These are phyloP conservation scores for Cystofilobasidium macerans DNA, from an alignment of 768 basidiomycete genomes.

Conservation along the genomic window DNA sequence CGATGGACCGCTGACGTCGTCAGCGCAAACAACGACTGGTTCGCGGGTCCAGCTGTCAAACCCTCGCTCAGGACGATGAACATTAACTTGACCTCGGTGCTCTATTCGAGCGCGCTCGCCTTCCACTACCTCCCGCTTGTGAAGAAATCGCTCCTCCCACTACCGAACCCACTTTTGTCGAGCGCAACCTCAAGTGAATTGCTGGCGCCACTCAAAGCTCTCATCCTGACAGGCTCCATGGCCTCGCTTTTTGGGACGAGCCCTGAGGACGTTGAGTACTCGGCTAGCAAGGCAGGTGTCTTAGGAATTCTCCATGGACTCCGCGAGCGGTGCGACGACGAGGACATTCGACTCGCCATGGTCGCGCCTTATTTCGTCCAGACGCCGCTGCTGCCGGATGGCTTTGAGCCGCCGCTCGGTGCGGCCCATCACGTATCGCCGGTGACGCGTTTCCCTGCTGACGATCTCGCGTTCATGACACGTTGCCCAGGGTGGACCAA, in stretches of 20 bases:
- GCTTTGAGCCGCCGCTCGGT: neutral
- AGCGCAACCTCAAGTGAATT: too few relatives aligned
- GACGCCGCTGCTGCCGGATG: slow-evolving; percentile 13
- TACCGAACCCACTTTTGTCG: too few relatives aligned
- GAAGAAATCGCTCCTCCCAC: too few relatives aligned
- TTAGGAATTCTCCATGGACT: slow-evolving; percentile 15
- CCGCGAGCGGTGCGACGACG: neutral
- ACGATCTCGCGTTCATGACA: neutral
- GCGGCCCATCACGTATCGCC: neutral
- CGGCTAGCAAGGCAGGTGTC: slow-evolving; percentile 16
- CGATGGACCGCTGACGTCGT: too few relatives aligned
- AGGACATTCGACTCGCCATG: slow-evolving; percentile 7
- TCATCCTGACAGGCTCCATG: slow-evolving; percentile 23
- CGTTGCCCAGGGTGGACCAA: neutral
- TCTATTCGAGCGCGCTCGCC: slow-evolving; percentile 16
- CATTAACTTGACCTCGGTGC: slow-evolving; percentile 16
- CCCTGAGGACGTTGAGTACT: slow-evolving; percentile 7
- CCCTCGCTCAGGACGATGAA: slow-evolving; percentile 17
- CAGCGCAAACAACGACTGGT: neutral
- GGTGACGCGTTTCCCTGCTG: neutral
- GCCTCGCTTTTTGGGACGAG: slow-evolving; percentile 6
- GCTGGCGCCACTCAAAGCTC: neutral
- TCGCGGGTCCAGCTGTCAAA: neutral
- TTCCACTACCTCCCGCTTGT: slow-evolving; percentile 16
- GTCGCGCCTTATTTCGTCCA: slow-evolving; percentile 18